These are phyloP conservation scores for Glycyrrhiza uralensis DNA, from an alignment of 306 rosid species.

Conservation along the genomic window DNA sequence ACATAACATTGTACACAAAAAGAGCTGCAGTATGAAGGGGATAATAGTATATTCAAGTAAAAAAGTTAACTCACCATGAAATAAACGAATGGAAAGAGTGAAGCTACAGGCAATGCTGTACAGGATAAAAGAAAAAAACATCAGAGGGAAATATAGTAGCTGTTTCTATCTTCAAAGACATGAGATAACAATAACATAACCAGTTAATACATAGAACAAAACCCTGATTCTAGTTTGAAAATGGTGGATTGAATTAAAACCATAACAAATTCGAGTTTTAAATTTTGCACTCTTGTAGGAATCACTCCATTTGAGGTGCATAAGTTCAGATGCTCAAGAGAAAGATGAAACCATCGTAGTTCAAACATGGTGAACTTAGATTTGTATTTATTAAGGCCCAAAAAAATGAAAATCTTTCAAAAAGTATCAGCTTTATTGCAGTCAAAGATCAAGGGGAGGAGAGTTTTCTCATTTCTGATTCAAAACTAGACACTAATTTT, in stretches of 20 bases:
- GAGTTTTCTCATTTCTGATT: no score
- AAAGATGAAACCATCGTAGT: no score
- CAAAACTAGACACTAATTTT: no score
- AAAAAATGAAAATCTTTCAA: no score
- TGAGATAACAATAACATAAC: not conserved
- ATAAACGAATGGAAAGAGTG: conserved; percentile 37
- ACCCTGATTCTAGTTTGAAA: not conserved
- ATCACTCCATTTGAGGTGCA: not conserved
- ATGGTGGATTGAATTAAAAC: not conserved
- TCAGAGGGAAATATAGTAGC: not conserved
- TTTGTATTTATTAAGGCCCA: no score
- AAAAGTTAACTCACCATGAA: conserved; percentile 37
- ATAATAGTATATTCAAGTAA: not conserved
- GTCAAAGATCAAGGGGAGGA: no score
- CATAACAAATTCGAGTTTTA: not conserved
- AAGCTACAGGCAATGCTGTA: conserved; percentile 36
- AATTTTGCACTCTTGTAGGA: not conserved
- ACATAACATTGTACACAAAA: no score
- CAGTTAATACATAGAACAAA: not conserved
- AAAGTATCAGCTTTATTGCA: no score
- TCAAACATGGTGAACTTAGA: no score
- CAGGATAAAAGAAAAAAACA: not conserved
- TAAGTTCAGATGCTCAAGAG: no score
- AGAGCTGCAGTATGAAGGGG: no score
- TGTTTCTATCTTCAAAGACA: not conserved